These are phyloP conservation scores for Suillus placidus DNA, from an alignment of 768 basidiomycete species.

Conservation along the genomic window DNA sequence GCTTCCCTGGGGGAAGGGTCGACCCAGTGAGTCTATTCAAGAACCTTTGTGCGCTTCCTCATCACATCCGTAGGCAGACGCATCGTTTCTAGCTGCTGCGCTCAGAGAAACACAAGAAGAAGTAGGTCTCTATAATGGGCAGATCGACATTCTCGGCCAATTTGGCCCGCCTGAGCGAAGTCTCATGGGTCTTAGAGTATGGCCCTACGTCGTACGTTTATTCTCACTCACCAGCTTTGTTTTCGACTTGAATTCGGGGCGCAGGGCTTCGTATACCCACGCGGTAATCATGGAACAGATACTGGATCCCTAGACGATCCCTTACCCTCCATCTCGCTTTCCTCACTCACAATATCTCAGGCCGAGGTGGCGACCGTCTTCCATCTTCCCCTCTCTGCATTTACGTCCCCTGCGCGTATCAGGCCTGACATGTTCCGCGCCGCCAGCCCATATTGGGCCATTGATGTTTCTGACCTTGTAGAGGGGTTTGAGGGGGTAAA, in stretches of 20 bases:
- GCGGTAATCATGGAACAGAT: not conserved
- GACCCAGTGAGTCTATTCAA: conserved; percentile 47
- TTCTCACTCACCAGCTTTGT: not conserved
- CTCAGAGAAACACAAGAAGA: conserved; percentile 3
- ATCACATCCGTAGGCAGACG: not conserved
- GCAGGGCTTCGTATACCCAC: not conserved
- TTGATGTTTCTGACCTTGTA: not conserved
- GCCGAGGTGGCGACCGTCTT: not conserved
- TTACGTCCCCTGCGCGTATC: not conserved
- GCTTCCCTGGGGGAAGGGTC: conserved; percentile 76
- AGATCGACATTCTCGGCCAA: conserved; percentile 67
- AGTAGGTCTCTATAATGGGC: not conserved
- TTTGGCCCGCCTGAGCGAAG: conserved; percentile 59
- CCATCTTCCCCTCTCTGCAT: conserved; percentile 1
- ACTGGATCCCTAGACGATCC: not conserved
- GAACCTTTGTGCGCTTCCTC: not conserved
- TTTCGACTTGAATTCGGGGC: not conserved
- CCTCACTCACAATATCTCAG: not conserved
- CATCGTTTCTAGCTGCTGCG: not conserved
- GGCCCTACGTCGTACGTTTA: not conserved
- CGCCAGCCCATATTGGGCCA: not conserved
- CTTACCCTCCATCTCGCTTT: not conserved
- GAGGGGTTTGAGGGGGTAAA: not conserved
- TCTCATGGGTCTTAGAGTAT: not conserved
- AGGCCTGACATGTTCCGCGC: not conserved